Conservation (phyloP, 305 asterid species). For the Ajuga reptans region DNA sequence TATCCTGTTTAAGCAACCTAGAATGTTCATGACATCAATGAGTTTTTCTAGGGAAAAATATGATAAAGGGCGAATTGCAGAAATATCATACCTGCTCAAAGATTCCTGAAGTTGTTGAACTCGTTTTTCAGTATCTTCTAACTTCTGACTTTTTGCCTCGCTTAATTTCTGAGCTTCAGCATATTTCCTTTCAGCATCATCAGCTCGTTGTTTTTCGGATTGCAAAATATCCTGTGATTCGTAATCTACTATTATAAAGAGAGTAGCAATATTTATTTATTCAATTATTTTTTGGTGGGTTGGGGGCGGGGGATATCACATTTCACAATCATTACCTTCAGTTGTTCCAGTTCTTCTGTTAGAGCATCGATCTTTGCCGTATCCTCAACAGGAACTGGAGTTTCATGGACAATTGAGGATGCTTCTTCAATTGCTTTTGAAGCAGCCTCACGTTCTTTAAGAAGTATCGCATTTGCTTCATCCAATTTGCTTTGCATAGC, state of each 20-base stretch:
- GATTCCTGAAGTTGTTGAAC: slow-evolving; percentile 84
- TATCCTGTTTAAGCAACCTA: not conserved
- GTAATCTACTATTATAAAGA: slow-evolving; percentile 11
- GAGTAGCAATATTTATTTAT: not conserved
- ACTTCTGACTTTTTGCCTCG: slow-evolving; percentile 66
- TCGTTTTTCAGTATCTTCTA: slow-evolving; percentile 79
- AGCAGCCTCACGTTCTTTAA: slow-evolving; percentile 57
- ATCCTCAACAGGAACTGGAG: slow-evolving; percentile 71
- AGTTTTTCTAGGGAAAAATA: slow-evolving; percentile 10
- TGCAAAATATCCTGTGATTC: slow-evolving; percentile 44
- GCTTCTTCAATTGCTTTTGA: slow-evolving; percentile 68
- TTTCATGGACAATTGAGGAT: slow-evolving; percentile 49
- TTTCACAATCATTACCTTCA: slow-evolving; percentile 49
- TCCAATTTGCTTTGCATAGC: slow-evolving; percentile 57
- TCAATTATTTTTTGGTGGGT: not conserved
- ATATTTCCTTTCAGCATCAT: slow-evolving; percentile 57
- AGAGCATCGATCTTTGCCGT: slow-evolving; percentile 63
- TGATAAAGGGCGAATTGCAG: not conserved
- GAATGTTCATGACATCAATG: not conserved
- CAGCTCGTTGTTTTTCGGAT: slow-evolving; percentile 74
- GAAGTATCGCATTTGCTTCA: slow-evolving; percentile 45
- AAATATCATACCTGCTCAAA: slow-evolving; percentile 59
- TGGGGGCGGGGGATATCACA: not conserved
- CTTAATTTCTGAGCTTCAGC: slow-evolving; percentile 56
- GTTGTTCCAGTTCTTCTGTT: slow-evolving; percentile 53